phyloP scores from a whole-genome alignment of 208 protist genomes.

The Leishmania amazonensis region DNA sequence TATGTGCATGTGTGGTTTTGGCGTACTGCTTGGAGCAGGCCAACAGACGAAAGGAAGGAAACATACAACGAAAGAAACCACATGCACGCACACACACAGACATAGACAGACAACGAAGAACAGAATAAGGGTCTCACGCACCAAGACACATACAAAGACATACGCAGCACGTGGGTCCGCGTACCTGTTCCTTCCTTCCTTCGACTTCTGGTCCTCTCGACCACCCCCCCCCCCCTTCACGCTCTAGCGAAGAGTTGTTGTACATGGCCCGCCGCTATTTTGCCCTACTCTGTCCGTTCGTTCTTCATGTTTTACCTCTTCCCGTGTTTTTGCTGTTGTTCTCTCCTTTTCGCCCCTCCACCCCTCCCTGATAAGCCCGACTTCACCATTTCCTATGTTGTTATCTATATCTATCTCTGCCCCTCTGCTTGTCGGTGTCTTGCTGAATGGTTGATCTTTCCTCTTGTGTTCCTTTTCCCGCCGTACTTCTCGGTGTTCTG shows the following conservation, averaged over 20 bases:
- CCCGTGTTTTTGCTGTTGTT: slow-evolving; percentile 7
- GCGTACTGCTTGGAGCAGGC: too few relatives aligned
- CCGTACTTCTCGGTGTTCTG: neutral
- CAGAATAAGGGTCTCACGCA: neutral
- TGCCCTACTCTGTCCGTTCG: neutral
- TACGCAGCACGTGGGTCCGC: neutral
- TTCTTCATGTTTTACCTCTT: neutral
- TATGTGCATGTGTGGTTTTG: neutral
- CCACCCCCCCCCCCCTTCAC: neutral
- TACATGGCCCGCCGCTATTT: neutral
- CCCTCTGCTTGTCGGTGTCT: neutral
- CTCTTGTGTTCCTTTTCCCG: neutral
- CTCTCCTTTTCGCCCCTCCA: neutral
- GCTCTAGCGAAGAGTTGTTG: neutral
- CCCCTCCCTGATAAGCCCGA: neutral
- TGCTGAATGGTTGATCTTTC: neutral
- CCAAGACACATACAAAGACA: neutral
- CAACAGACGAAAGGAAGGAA: too few relatives aligned
- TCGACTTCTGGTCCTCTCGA: neutral
- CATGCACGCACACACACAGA: neutral
- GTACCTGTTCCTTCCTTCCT: neutral
- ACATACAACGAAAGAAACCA: neutral
- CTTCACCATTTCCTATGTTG: neutral
- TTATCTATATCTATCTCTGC: neutral
- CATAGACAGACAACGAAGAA: neutral